A percentile compares a stretch with the other conserved stretches of the same genome.
These are phyloP conservation scores for Talaromyces nanjingensis DNA, from an alignment of 495 filamentous ascomycete species.

Conservation along the genomic window DNA sequence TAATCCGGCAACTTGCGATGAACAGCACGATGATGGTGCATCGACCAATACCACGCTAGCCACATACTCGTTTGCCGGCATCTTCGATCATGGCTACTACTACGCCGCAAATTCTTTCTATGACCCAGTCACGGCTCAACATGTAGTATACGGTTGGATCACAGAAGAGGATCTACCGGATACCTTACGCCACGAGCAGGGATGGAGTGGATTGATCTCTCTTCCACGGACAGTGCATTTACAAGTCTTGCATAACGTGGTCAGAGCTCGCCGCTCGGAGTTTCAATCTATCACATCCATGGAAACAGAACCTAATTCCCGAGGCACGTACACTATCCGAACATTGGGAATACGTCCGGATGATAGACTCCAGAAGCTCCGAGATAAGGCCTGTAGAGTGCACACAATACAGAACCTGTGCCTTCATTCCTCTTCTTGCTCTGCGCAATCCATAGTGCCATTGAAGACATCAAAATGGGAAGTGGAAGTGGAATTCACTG, in stretches of 20 bases:
- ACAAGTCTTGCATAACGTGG: conserved; percentile 21
- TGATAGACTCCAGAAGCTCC: conserved; percentile 19
- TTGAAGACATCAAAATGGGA: conserved; percentile 26
- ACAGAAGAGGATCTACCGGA: neutral
- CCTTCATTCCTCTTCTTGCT: neutral
- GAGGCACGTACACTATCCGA: conserved; percentile 23
- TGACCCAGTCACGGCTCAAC: neutral
- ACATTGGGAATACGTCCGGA: conserved; percentile 29
- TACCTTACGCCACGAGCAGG: neutral
- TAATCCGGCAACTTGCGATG: neutral
- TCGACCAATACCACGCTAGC: neutral
- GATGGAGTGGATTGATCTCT: conserved; percentile 19
- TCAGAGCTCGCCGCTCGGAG: conserved; percentile 21
- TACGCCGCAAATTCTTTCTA: neutral
- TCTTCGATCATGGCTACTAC: neutral
- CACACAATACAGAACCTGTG: neutral
- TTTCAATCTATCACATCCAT: conserved; percentile 29
- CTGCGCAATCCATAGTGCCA: neutral
- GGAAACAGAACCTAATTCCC: conserved; percentile 9
- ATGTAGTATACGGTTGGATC: neutral
- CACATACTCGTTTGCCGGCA: neutral
- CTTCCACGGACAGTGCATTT: conserved; percentile 23
- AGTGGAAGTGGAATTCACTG: conserved; percentile 21
- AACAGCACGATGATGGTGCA: neutral
- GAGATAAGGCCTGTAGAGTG: conserved; percentile 8